Evolutionary conservation across 176 grass and related monocot species (phyloP).

Genomic region (Leersia perrieri): DNA sequence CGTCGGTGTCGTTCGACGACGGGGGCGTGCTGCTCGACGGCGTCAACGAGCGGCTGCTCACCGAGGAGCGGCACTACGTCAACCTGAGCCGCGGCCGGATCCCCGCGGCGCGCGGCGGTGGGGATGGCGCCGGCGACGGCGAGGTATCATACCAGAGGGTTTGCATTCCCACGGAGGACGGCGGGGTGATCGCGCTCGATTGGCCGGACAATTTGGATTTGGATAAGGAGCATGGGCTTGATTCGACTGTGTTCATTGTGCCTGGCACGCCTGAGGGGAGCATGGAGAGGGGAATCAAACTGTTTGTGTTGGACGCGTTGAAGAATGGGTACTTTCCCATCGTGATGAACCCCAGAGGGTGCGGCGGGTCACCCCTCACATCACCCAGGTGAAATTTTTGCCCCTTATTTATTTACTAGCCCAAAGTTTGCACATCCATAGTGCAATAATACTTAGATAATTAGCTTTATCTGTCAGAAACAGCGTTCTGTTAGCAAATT

Average conservation of each 20-base stretch:
- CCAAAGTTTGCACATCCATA: background rate
- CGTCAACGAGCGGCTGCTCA: slow-evolving; percentile 64
- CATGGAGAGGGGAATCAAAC: slow-evolving; percentile 57
- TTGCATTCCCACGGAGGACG: slow-evolving; percentile 68
- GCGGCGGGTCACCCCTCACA: slow-evolving; percentile 75
- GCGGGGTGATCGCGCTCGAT: slow-evolving; percentile 79
- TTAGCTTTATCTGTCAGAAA: background rate
- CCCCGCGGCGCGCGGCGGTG: background rate
- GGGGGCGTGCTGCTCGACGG: slow-evolving; percentile 68
- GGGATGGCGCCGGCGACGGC: slow-evolving; percentile 14
- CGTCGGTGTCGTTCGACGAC: slow-evolving; percentile 82
- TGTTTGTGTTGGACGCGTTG: slow-evolving; percentile 64
- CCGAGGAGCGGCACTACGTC: slow-evolving; percentile 72
- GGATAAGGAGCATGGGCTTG: slow-evolving; percentile 69
- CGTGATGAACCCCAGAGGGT: slow-evolving; percentile 95
- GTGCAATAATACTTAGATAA: background rate
- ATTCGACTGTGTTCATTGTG: slow-evolving; percentile 66
- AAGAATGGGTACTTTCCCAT: slow-evolving; percentile 82
- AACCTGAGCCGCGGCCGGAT: slow-evolving; percentile 69
- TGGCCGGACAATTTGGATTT: slow-evolving; percentile 87
- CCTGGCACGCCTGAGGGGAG: slow-evolving; percentile 68
- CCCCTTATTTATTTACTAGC: background rate
- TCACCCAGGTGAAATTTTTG: slow-evolving; percentile 68
- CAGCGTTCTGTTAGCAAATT: background rate
- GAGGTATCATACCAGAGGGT: slow-evolving; percentile 68